A percentile compares a stretch with the other conserved stretches of the same genome.
Evolutionary conservation across 2,329 filamentous ascomycete species (phyloP).

Genomic region (Neofusicoccum sp.): DNA sequence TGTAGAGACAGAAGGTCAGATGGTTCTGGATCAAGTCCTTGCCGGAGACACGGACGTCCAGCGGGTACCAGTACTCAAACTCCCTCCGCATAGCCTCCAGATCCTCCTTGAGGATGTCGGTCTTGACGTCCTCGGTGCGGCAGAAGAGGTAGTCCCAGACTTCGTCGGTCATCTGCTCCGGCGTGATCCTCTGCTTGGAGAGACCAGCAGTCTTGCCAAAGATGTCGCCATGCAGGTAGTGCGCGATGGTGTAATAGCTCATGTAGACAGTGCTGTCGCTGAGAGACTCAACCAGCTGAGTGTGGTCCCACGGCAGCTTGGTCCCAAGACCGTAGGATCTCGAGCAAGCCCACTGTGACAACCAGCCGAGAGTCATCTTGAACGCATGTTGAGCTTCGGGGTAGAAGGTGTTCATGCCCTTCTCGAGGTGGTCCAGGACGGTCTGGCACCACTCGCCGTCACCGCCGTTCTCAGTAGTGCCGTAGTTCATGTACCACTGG

Average conservation of each 20-base stretch:
- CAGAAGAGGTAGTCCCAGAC: conserved; percentile 97
- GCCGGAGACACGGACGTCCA: conserved; percentile 83
- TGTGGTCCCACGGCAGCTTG: conserved; percentile 88
- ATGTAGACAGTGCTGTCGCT: conserved; percentile 93
- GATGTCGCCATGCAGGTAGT: conserved; percentile 75
- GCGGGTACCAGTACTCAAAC: conserved; percentile 95
- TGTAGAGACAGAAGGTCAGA: conserved; percentile 92
- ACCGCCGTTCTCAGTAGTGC: conserved; percentile 62
- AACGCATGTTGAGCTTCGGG: conserved; percentile 59
- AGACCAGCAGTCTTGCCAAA: conserved; percentile 73
- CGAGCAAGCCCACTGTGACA: conserved; percentile 93
- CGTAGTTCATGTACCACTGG: conserved; percentile 98
- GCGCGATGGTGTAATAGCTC: conserved; percentile 63
- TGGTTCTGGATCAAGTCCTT: conserved; percentile 77
- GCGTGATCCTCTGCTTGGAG: conserved; percentile 59
- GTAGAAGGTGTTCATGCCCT: conserved; percentile 76
- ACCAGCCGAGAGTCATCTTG: conserved; percentile 82
- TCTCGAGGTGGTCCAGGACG: conserved; percentile 48
- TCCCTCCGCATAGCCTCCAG: conserved; percentile 82
- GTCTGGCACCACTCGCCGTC: conserved; percentile 73
- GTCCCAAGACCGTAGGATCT: conserved; percentile 89
- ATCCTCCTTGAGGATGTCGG: conserved; percentile 69
- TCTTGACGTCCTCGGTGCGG: conserved; percentile 70
- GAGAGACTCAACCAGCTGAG: conserved; percentile 88
- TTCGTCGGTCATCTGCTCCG: conserved; percentile 89